phyloP scores from a whole-genome alignment of 1,284 basidiomycete genomes.

The Peniophora sp. region DNA sequence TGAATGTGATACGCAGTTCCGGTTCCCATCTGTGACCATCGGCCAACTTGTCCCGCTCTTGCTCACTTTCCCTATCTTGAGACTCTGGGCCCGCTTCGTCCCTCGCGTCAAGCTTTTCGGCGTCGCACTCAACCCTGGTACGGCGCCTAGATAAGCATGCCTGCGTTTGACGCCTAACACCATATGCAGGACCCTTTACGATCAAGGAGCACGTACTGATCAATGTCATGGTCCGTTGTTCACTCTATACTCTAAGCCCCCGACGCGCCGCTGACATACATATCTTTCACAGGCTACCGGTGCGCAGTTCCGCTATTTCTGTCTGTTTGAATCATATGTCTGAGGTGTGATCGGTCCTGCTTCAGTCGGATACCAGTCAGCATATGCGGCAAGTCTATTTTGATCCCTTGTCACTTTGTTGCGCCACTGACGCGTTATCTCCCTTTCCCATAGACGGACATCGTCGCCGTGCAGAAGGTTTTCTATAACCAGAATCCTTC shows the following conservation, averaged over 20 bases:
- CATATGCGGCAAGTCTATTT: conserved; percentile 40
- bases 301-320: too few relatives aligned
- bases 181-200: conserved; percentile 37
- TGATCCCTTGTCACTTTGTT: conserved; percentile 1
- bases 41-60: conserved; percentile 42
- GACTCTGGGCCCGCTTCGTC: conserved; percentile 39
- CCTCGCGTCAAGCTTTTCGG: conserved; percentile 47
- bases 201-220: conserved; percentile 66
- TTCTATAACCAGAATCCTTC: conserved; percentile 57
- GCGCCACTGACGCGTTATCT: not conserved
- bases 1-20: conserved; percentile 25
- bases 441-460: conserved; percentile 45
- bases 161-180: too few relatives aligned
- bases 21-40: conserved; percentile 45
- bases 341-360: conserved; percentile 16
- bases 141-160: too few relatives aligned
- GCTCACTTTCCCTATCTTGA: conserved; percentile 47
- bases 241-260: too few relatives aligned
- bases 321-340: too few relatives aligned
- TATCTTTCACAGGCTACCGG: too few relatives aligned
- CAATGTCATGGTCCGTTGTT: conserved; percentile 68
- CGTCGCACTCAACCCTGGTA: conserved; percentile 51
- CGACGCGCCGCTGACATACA: too few relatives aligned
- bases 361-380: conserved; percentile 50
- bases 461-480: conserved; percentile 64